Percentiles rank a stretch among this genome's conserved stretches.
Evolutionary conservation across 2,329 filamentous ascomycete genomes (phyloP).

Genomic region (Emericellopsis atlantica): DNA sequence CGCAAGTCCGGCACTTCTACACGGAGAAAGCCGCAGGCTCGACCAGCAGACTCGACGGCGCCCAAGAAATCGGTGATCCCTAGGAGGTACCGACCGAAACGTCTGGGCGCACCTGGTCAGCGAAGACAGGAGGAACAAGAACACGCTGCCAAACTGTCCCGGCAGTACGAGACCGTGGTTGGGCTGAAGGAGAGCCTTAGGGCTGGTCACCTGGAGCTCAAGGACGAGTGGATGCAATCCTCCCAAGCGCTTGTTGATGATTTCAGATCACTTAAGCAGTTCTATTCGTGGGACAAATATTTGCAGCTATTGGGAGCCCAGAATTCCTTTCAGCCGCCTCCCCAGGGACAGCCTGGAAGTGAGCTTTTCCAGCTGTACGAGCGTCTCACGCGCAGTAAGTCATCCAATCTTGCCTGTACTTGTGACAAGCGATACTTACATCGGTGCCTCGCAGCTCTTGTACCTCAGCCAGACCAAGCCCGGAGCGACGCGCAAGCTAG

Average conservation of each 20-base stretch:
- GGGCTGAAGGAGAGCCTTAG: slow-evolving; percentile 28
- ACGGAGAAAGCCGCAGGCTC: slow-evolving; percentile 1
- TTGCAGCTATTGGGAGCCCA: slow-evolving; percentile 38
- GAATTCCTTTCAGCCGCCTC: background rate
- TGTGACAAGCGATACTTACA: slow-evolving; percentile 4
- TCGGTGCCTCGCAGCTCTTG: slow-evolving; percentile 13
- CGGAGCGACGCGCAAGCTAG: slow-evolving; percentile 12
- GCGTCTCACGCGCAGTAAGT: slow-evolving; percentile 40
- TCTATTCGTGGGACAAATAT: slow-evolving; percentile 56
- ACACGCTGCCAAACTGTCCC: slow-evolving; percentile 22
- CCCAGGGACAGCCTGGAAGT: slow-evolving; percentile 17
- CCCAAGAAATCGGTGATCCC: slow-evolving; percentile 13
- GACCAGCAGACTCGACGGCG: background rate
- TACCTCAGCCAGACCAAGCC: slow-evolving; percentile 13
- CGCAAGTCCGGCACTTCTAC: no score
- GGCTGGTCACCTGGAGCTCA: slow-evolving; percentile 27
- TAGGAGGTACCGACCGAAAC: slow-evolving; percentile 29
- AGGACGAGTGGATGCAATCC: slow-evolving; percentile 41
- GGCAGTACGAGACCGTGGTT: slow-evolving; percentile 30
- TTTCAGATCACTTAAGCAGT: slow-evolving; percentile 49
- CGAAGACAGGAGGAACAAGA: slow-evolving; percentile 29
- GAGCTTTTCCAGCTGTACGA: slow-evolving; percentile 43
- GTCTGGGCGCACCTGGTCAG: slow-evolving; percentile 30
- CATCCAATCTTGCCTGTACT: background rate
- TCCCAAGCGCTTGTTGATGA: slow-evolving; percentile 49